Evolutionary conservation across 306 rosid species (phyloP).

Genomic region (Vigna reflexopilosa): DNA sequence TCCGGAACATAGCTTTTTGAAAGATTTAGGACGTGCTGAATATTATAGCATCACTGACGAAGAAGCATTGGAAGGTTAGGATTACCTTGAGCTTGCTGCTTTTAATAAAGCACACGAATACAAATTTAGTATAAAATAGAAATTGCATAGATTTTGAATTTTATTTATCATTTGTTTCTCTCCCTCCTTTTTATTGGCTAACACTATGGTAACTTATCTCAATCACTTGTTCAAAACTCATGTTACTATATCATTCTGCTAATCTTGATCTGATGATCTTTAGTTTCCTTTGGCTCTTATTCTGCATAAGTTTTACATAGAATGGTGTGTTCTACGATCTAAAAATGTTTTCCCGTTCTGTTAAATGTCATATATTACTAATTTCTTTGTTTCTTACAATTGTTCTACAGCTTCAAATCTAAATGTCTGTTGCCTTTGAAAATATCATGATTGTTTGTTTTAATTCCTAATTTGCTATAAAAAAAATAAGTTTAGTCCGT

Average conservation of each 20-base stretch:
- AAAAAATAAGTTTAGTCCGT: neutral
- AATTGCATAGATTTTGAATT: slow-evolving; percentile 32
- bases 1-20: slow-evolving; percentile 94
- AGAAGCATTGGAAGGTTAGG: slow-evolving; percentile 93
- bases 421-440: neutral
- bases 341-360: neutral
- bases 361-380: slow-evolving; percentile 2
- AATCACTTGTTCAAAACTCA: slow-evolving; percentile 18
- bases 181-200: slow-evolving; percentile 19
- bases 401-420: slow-evolving; percentile 20
- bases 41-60: slow-evolving; percentile 81
- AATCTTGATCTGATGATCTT: neutral
- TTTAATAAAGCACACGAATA: neutral
- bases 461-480: neutral
- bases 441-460: neutral
- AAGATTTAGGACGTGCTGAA: slow-evolving; percentile 89
- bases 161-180: slow-evolving; percentile 25
- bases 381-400: slow-evolving; percentile 18
- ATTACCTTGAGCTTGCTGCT: slow-evolving; percentile 26
- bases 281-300: neutral
- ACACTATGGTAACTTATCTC: slow-evolving; percentile 1
- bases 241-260: neutral
- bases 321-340: neutral
- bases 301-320: neutral
- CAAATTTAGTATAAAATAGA: slow-evolving; percentile 6